Evolutionary conservation across 805 yeast species (phyloP).

Genomic region (Metschnikowia noctiluminum): DNA sequence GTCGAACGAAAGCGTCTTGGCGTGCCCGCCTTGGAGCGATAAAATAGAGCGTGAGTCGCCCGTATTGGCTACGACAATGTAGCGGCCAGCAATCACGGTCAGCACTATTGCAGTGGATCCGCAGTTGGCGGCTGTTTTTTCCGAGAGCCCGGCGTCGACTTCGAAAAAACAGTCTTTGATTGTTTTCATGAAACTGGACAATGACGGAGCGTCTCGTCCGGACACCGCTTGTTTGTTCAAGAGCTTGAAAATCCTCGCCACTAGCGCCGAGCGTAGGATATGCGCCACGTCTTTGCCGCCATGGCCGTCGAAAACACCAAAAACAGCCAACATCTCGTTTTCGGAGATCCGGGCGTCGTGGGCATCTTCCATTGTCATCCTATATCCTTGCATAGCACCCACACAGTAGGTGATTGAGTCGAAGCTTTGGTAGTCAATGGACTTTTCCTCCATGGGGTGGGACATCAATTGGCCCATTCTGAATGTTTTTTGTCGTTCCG

Average conservation of each 20-base stretch:
- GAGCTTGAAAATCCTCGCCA: constrained; percentile 30
- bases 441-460: constrained; percentile 69
- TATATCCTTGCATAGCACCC: constrained; percentile 78
- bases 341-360: constrained; percentile 52
- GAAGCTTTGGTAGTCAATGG: constrained; percentile 46
- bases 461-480: constrained; percentile 72
- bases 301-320: constrained; percentile 81
- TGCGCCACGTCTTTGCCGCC: constrained; percentile 67
- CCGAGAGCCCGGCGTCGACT: constrained; percentile 33
- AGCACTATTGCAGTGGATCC: constrained; percentile 43
- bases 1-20: constrained; percentile 50
- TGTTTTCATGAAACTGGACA: constrained; percentile 17
- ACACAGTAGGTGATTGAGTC: constrained; percentile 53
- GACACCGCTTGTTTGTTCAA: constrained; percentile 17
- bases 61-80: constrained; percentile 60
- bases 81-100: constrained; percentile 27
- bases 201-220: constrained; percentile 1
- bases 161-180: constrained; percentile 35
- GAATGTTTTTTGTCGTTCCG: no score
- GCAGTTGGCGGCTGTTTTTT: constrained; percentile 28
- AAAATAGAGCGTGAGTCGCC: constrained; percentile 75
- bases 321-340: constrained; percentile 44
- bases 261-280: constrained; percentile 45
- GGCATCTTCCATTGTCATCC: constrained; percentile 75
- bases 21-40: constrained; percentile 45